Conservation (phyloP, 768 basidiomycete species). For the Daedaleopsis sinensis region DNA sequence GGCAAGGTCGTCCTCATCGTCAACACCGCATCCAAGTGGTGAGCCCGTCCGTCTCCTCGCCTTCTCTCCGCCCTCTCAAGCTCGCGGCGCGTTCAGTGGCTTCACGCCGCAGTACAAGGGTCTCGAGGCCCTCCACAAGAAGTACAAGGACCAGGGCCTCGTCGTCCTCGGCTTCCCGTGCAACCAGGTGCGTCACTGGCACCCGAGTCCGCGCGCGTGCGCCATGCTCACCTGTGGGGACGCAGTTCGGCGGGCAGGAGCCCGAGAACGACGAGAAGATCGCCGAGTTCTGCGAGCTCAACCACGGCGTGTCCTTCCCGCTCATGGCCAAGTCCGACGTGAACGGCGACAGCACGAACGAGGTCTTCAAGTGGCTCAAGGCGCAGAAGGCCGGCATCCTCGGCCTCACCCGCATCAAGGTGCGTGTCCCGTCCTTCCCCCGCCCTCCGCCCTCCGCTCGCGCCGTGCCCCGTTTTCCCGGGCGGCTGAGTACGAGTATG, state of each 20-base stretch:
- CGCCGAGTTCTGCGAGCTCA: constrained; percentile 71
- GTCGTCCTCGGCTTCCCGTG: constrained; percentile 90
- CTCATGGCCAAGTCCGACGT: constrained; percentile 94
- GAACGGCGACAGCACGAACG: constrained; percentile 83
- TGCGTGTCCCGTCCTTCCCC: constrained; percentile 29
- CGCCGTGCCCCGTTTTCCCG: no score
- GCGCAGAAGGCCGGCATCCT: constrained; percentile 72
- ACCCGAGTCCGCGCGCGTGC: background rate
- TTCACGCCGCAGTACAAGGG: constrained; percentile 85
- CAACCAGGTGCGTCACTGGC: constrained; percentile 69
- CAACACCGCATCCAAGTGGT: constrained; percentile 80
- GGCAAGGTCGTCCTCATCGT: constrained; percentile 81
- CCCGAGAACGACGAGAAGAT: constrained; percentile 81
- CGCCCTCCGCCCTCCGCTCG: background rate
- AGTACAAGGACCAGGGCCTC: constrained; percentile 76
- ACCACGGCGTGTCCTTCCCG: constrained; percentile 90
- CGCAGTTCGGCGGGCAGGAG: constrained; percentile 83
- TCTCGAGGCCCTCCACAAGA: constrained; percentile 79
- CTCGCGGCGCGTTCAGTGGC: constrained; percentile 48
- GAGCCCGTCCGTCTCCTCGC: constrained; percentile 23
- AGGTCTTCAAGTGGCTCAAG: constrained; percentile 88
- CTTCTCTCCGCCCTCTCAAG: background rate
- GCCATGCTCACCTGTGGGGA: background rate
- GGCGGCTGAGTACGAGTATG: no score
- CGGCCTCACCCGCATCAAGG: constrained; percentile 77